Evolutionary conservation across 2,329 filamentous ascomycete species (phyloP), one percentile per base, ranked within the genome.

Genomic region (Scolecobasidium constrictum): DNA sequence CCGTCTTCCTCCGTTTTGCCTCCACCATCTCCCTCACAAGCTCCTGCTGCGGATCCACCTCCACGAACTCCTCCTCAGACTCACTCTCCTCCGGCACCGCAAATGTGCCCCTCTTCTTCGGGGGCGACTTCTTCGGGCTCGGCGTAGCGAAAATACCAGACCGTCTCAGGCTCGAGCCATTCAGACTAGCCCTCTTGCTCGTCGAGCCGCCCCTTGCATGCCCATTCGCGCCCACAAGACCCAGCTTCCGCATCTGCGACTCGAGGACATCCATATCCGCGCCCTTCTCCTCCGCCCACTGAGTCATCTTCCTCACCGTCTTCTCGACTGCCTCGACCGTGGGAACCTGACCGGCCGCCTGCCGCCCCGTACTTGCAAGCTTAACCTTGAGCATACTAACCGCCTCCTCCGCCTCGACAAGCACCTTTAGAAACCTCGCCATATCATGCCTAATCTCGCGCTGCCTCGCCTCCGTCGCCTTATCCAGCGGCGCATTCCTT

Each of bases 271-370:
- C 86, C 41, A 98, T 79, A 53, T 96, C 90, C 45, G 82, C 85
- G 56, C 84, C 92, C 57, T 86, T 84, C 64, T 86, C 86, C 68
- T 96, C 86, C 0, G 84, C 84, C 81, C 95, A 90, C 46, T 71
- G 75, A 23, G 88, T 95, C 83, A 98, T 88, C 56, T 92, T 94
- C 45, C 72, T 71, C 50, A 98, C 94, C 1, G 92, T 98, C 46
- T 84, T 85, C 51, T 88, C 81, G 16, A 98, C 85, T 0, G 86
- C 86, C 53, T 95, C 92, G 7, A 95, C 85, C 0, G 88, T 95
- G 0, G 92, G 92, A 4, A 81, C 75, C 33, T 48, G 48, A 1
- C 53, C 50, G 3, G 66, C 58, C 38, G 66, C 67, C 15, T 71
- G 72, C 5, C 71, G 69, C 1, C 74, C 65, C 4, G 64, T 62